Base-by-base conservation (phyloP, 2,329 filamentous ascomycete species). In the Cladosporium colombiae region DNA sequence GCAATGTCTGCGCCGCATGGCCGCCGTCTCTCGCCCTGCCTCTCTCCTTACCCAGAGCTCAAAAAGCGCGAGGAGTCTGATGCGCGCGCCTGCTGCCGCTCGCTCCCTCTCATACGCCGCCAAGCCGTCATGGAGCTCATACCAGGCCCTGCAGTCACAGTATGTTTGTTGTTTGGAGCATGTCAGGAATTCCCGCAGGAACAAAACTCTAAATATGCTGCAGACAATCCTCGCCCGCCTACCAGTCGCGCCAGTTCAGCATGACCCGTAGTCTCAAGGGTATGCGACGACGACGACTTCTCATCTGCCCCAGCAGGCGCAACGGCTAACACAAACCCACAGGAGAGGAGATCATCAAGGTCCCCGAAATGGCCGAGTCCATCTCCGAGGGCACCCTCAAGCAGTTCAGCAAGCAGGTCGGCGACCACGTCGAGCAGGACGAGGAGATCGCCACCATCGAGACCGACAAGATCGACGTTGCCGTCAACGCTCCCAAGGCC, bases 401-500 rank as follows among this genome's bases (percentile, higher is more conserved):
- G 82, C 93, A 97, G 77, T 98, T 93, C 84, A 90, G 88, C 75
- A 98, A 98, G 83, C 84, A 94, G 81, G 84, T 97, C 73, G 95
- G 95, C 75, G 95, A 99, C 78, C 93, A 88, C 74, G 93, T 99
- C 62, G 93, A 96, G 82, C 89, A 90, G 74, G 95, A 99, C 76
- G 95, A 98, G 81, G 95, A 99, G 79, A 94, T 99, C 78, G 95
- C 95, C 35, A 97, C 94, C 59, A 99, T 99, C 76, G 95, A 99
- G 82, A 99, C 95, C 16, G 95, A 99, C 86, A 99, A 99, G 93
- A 98, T 98, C 76, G 95, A 99, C 79, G 92, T 99, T 55, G 90
- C 94, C 29, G 93, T 99, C 76, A 98, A 97, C 80, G 93, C 95
- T 18, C 92, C 95, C 8, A 89, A 94, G 73, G 88, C 94, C 49